Evolutionary conservation across 768 basidiomycete species (phyloP), one percentile per base, ranked within the genome.

Genomic region (Tricholoma sp.): DNA sequence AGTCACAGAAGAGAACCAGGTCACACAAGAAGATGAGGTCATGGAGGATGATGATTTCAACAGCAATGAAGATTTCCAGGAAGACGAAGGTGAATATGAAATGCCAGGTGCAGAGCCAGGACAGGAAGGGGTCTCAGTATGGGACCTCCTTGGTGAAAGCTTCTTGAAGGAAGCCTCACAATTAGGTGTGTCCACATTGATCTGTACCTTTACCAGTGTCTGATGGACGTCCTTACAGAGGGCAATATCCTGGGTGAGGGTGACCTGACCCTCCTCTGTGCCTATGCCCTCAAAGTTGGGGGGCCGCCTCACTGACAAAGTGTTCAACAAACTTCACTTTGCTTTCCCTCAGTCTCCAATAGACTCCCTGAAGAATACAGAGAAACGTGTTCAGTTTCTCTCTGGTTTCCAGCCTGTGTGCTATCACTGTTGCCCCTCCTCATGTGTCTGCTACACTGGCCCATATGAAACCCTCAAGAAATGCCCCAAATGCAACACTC

Each of bases 361-460:
- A n/a, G 58, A 59, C 1, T 54, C 61, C 2, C 54, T 62, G 50
- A 66, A 69, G 32, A 56, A 12, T 19, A 60, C 63, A 5, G 55
- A 62, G 24, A 27, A 27, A 27, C 5, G 24, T 27, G 24, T 27
- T 27, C 24, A 27, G 24, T 27, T 27, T 27, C 24, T 27, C 24
- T 27, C 24, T 27, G 24, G 24, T 27, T 27, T 27, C 24, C 24
- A 27, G 24, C 24, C 74, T 1, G 56, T 64, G 1, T 49, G 35
- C 3, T 76, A 67, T 61, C 63, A 79, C 61, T 79, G 77, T 61
- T 82, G 80, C 63, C 50, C 64, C 21, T 73, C 75, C 51, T 76
- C 73, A 0, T 81, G 80, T 61, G 24, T 27, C 24, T 27, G 24
- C 24, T 27, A 27, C 24, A 27, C 24, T 27, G 24, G 24, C 24